Evolutionary conservation across 2,329 filamentous ascomycete species (phyloP), one percentile per base, ranked within the genome.

Genomic region (Phaeosphaeria sp.): DNA sequence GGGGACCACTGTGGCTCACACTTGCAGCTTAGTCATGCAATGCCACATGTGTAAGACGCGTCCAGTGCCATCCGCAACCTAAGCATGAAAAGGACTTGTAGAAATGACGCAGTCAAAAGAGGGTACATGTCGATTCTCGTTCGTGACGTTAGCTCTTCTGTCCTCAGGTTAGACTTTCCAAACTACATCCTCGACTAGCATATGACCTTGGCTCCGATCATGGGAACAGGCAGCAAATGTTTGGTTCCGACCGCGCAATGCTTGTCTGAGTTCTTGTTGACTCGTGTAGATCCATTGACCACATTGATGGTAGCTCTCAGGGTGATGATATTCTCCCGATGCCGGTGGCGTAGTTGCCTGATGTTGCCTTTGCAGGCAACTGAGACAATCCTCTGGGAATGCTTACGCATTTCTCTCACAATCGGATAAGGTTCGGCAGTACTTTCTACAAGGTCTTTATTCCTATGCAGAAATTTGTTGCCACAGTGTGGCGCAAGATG

Each of bases 401-500:
- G 36, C 36, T 44, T 44, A 22, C 42, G 42, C 22, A 21, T 18
- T 4, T 18, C 18, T 22, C 42, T n/a, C 15, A n/a, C n/a, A 3
- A n/a, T 39, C 13, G 36, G 17, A 39, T n/a, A 17, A 39, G 17
- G 15, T 39, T 39, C 17, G 3, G 13, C 36, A 39, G 17, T 39
- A 15, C 13, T 5, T 39, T 39, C 15, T 5, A n/a, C 36, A 4
- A n/a, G 13, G 36, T 15, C 15, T 6, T 18, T 17, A 39, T 39
- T 17, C 17, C 15, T 36, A 33, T 18, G 17, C 25, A 24, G 48
- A 17, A 20, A 21, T 22, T 54, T 27, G 36, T 55, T 43, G 58
- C 51, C 55, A 55, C 43, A 51, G 18, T 50, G 52, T 56, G 55
- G 56, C 51, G 47, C 51, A 33, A 59, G 43, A 30, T 52, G 53